phyloP scores from a whole-genome alignment of 169 alveolate species.

The Plasmodium gallinaceum region DNA sequence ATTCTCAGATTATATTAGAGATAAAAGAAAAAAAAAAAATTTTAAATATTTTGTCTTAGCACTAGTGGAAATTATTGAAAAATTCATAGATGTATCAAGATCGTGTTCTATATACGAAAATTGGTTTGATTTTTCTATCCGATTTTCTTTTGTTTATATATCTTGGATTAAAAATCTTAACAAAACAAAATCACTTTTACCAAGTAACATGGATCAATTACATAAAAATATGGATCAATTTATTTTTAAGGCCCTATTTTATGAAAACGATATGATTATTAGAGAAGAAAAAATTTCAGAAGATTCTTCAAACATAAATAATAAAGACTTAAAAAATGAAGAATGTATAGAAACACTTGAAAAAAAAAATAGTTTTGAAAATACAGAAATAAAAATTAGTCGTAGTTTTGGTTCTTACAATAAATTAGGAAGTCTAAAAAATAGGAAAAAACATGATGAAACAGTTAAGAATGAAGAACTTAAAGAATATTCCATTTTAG shows the following conservation, averaged over 20 bases:
- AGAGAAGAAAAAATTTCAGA: background rate
- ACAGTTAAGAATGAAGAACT: constrained; percentile 1
- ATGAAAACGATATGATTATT: constrained; percentile 6
- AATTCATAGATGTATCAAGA: constrained; percentile 29
- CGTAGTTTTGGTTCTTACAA: constrained; percentile 69
- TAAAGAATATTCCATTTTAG: constrained; percentile 3
- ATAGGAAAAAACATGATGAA: constrained; percentile 39
- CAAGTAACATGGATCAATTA: constrained; percentile 52
- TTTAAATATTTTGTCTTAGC: constrained; percentile 73
- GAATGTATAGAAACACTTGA: constrained; percentile 28
- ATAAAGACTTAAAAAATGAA: constrained; percentile 3
- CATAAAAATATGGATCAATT: constrained; percentile 24
- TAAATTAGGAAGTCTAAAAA: constrained; percentile 41
- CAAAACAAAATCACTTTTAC: constrained; percentile 23
- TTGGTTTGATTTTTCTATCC: constrained; percentile 74
- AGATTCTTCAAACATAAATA: background rate
- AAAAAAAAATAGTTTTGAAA: constrained; percentile 66
- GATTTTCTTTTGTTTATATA: constrained; percentile 74
- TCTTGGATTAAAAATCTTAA: constrained; percentile 70
- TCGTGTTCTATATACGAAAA: constrained; percentile 60
- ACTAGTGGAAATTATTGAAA: constrained; percentile 60
- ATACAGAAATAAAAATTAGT: constrained; percentile 73
- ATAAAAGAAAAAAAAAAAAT: constrained; percentile 45
- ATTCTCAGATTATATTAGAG: constrained; percentile 31
- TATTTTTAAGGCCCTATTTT: constrained; percentile 48